Evolutionary conservation across 768 basidiomycete genomes (phyloP).

Genomic region (Crucibulum laeve): DNA sequence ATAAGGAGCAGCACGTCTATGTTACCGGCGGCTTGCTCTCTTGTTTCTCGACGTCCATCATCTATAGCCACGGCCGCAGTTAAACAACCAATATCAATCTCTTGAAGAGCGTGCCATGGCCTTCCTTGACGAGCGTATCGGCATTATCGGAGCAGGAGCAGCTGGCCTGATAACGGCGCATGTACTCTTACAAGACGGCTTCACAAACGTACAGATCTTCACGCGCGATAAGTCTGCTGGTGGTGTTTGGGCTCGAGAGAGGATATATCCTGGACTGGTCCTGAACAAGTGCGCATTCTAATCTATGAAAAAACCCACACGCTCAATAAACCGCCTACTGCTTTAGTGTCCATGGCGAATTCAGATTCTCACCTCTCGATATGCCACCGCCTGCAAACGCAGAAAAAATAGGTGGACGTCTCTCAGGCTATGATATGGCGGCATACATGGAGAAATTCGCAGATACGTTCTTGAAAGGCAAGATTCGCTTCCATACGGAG

Average conservation of each 20-base stretch:
- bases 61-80: too few species aligned
- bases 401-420: slow-evolving; percentile 34
- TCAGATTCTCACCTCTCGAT: slow-evolving; percentile 47
- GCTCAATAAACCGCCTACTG: too few species aligned
- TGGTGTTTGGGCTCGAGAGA: slow-evolving; percentile 54
- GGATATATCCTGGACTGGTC: slow-evolving; percentile 50
- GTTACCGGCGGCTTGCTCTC: too few species aligned
- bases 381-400: slow-evolving; percentile 44
- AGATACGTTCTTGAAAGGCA: slow-evolving; percentile 34
- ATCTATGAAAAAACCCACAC: too few species aligned
- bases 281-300: slow-evolving; percentile 54
- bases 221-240: slow-evolving; percentile 53
- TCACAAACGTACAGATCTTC: slow-evolving; percentile 46
- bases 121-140: slow-evolving; percentile 23
- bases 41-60: too few species aligned
- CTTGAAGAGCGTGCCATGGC: too few species aligned
- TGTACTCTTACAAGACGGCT: slow-evolving; percentile 52
- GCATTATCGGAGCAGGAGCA: slow-evolving; percentile 54
- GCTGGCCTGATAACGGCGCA: slow-evolving; percentile 59
- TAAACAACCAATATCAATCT: too few species aligned
- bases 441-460: slow-evolving; percentile 55
- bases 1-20: too few species aligned
- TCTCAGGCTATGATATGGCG: slow-evolving; percentile 50
- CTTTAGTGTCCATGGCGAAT: slow-evolving; percentile 60
- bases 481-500: slow-evolving; percentile 40